Evolutionary conservation across 1,284 basidiomycete genomes (phyloP).

Genomic region (Cutaneotrichosporon mucoides): DNA sequence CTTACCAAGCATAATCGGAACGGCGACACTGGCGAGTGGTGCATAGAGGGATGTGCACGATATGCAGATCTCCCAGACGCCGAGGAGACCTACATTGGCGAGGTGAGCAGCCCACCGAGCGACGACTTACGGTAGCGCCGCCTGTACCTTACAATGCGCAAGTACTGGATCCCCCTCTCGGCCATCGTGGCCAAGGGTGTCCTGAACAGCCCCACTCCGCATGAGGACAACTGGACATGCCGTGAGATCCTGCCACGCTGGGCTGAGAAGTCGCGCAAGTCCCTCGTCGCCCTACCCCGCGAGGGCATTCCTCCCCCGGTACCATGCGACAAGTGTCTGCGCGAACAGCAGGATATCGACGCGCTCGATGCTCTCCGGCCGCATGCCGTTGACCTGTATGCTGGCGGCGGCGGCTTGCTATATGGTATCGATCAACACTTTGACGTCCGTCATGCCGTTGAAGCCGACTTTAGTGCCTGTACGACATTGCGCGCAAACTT

Average conservation of each 20-base stretch:
- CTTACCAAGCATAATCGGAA: neutral
- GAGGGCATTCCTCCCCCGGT: neutral
- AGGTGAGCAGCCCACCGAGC: neutral
- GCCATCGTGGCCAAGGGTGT: neutral
- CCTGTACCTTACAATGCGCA: slow-evolving; percentile 3
- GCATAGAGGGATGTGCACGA: slow-evolving; percentile 1
- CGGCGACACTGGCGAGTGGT: neutral
- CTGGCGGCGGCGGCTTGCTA: slow-evolving; percentile 33
- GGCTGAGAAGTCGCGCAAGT: neutral
- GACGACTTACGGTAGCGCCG: slow-evolving; percentile 6
- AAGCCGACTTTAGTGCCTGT: slow-evolving; percentile 18
- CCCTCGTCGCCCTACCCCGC: neutral
- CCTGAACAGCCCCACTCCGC: no score
- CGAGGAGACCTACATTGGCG: neutral
- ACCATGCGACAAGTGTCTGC: neutral
- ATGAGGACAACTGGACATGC: neutral
- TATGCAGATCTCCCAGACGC: neutral
- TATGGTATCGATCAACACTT: slow-evolving; percentile 21
- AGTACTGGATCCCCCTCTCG: neutral
- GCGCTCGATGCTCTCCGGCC: slow-evolving; percentile 2
- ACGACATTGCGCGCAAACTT: slow-evolving; percentile 18
- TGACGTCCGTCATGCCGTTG: slow-evolving; percentile 23
- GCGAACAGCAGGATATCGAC: neutral
- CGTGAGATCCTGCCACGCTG: neutral
- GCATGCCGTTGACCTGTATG: slow-evolving; percentile 28